phyloP scores from a whole-genome alignment of 306 rosid genomes.

The Trichosanthes cucumerina region DNA sequence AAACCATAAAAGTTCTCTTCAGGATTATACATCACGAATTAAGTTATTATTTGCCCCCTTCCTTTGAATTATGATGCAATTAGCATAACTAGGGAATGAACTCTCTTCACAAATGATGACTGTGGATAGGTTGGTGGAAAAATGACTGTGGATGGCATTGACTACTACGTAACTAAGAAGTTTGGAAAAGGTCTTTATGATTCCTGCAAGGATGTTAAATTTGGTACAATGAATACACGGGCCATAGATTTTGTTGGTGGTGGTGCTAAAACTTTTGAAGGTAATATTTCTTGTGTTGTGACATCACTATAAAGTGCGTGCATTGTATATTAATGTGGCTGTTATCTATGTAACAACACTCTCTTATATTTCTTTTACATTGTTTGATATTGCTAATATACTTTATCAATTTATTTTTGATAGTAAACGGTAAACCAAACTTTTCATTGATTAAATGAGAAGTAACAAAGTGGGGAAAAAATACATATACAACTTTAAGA shows the following conservation, averaged over 20 bases:
- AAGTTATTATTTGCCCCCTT: neutral
- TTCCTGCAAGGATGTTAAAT: slow-evolving; percentile 92
- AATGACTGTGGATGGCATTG: slow-evolving; percentile 81
- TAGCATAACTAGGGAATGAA: slow-evolving; percentile 1
- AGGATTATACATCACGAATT: neutral
- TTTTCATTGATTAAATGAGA: neutral
- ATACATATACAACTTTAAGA: neutral
- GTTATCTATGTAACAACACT: neutral
- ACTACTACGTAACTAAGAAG: slow-evolving; percentile 39
- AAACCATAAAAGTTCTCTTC: neutral
- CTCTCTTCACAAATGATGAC: neutral
- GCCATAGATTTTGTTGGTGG: slow-evolving; percentile 93
- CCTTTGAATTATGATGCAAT: slow-evolving; percentile 7
- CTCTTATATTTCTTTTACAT: neutral
- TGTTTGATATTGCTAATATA: neutral
- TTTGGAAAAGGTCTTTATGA: slow-evolving; percentile 67
- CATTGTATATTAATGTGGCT: neutral
- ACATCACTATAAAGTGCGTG: neutral
- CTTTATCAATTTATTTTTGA: neutral
- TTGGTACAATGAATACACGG: slow-evolving; percentile 95
- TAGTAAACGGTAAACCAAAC: neutral
- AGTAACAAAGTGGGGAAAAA: neutral
- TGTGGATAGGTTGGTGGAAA: slow-evolving; percentile 50
- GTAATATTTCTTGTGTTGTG: slow-evolving; percentile 22
- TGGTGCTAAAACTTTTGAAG: slow-evolving; percentile 68